Evolutionary conservation across 129 eudicot genomes (phyloP), one percentile per base, ranked within the genome.

Genomic region (Tagetes patula): DNA sequence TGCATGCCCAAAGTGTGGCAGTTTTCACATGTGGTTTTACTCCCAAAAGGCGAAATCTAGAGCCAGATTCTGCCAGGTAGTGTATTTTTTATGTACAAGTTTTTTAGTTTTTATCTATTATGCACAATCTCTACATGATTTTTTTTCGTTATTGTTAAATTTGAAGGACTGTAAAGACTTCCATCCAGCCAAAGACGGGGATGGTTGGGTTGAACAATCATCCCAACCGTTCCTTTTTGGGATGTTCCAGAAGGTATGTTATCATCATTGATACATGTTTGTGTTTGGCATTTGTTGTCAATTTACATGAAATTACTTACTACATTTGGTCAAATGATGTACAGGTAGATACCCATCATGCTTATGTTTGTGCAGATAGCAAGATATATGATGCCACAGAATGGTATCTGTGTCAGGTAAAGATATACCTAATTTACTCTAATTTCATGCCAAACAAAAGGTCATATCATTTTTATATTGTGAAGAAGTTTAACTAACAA

Each of bases 351-450:
- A 37, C 88, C 62, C 97, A 96, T 39, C 80, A 72, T 83, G 98
- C 98, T 20, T 94, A 82, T 83, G 87, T 90, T 49, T 94, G 98
- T 49, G 96, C 97, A 64, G 96, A 86, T 75, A 76, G 97, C 89
- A 94, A 82, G 82, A 83, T 94, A 43, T 94, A 87, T 40, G 81
- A 94, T 83, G 97, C 96, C 42, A 90, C 97, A 32, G 88, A 94
- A 69, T 94, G 98, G 98, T 94, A 90, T 81, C 87, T 94, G 56
- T 94, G 98, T 79, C 98, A 94, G 96, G 98, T 94, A 79, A 52
- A 34, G 5, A 2, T 65, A 37, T 39, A 14, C 50, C 64, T 58
- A 37, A 49, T 71, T 13, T 43, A 48, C 33, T 13, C 50, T 12
- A 38, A 12, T 30, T 42, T 60, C 14, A 54, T 72, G 27, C 5